phyloP scores from a whole-genome alignment of 1,139 yeast species.

The Candida sp. region DNA sequence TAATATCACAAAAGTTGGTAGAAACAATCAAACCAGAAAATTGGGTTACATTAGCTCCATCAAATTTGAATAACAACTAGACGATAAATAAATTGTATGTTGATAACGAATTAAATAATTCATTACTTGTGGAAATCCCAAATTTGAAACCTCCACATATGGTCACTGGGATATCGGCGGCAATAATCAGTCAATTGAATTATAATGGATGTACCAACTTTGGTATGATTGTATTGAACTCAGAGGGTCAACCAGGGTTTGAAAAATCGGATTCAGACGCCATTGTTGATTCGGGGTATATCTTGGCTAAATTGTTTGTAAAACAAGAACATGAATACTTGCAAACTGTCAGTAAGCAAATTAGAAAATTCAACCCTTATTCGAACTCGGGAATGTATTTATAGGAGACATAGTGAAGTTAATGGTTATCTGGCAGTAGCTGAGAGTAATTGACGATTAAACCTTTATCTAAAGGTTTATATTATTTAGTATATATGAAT shows the following conservation, averaged over 20 bases:
- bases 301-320: constrained; percentile 15
- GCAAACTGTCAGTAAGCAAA: constrained; percentile 22
- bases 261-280: constrained; percentile 42
- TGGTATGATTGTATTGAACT: constrained; percentile 29
- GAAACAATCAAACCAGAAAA: constrained; percentile 8
- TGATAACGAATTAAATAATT: constrained; percentile 14
- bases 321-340: constrained; percentile 16
- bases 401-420: constrained; percentile 7
- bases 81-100: constrained; percentile 24
- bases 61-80: constrained; percentile 28
- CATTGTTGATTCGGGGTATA: constrained; percentile 29
- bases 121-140: constrained; percentile 20
- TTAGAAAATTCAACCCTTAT: constrained; percentile 33
- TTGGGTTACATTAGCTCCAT: constrained; percentile 35
- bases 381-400: constrained; percentile 40
- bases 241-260: constrained; percentile 58
- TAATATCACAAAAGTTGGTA: constrained; percentile 22
- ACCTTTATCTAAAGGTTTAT: too few relatives aligned
- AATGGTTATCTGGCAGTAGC: background rate
- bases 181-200: constrained; percentile 30
- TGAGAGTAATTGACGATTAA: too few relatives aligned
- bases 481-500: too few relatives aligned
- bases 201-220: constrained; percentile 11
- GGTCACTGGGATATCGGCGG: constrained; percentile 50
- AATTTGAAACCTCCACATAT: constrained; percentile 51